A percentile compares a stretch with the other conserved stretches of the same genome.
These are phyloP conservation scores for Prosopis cineraria DNA, from an alignment of 306 rosid genomes.

Conservation along the genomic window DNA sequence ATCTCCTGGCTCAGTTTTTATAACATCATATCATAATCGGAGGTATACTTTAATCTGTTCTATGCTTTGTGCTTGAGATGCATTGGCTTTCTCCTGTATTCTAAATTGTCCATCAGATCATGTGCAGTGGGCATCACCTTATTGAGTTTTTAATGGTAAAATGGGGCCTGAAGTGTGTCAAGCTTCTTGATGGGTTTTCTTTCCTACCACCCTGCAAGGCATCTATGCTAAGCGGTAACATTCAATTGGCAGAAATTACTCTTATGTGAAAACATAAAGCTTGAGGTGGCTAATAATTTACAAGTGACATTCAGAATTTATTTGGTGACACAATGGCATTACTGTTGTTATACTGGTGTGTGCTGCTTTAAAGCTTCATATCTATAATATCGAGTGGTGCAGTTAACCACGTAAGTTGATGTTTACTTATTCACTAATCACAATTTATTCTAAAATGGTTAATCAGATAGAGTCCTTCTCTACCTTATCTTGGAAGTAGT, in stretches of 20 bases:
- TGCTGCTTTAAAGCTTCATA: neutral
- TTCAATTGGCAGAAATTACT: slow-evolving; percentile 84
- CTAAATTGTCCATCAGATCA: neutral
- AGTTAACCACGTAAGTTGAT: neutral
- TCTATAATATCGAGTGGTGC: neutral
- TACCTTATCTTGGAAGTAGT: neutral
- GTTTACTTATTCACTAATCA: neutral
- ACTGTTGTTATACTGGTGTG: neutral
- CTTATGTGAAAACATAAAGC: slow-evolving; percentile 46
- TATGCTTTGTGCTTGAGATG: slow-evolving; percentile 25
- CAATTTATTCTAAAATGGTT: neutral
- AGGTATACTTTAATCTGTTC: slow-evolving; percentile 49
- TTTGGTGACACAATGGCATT: neutral
- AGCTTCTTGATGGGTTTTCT: slow-evolving; percentile 88
- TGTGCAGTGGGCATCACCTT: slow-evolving; percentile 68
- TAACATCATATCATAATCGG: slow-evolving; percentile 68
- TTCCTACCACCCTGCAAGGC: slow-evolving; percentile 74
- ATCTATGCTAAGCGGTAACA: slow-evolving; percentile 72
- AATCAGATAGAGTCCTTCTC: neutral
- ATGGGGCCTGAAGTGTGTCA: slow-evolving; percentile 73
- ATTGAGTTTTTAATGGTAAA: slow-evolving; percentile 63
- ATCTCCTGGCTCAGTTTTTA: slow-evolving; percentile 59
- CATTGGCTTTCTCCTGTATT: slow-evolving; percentile 1
- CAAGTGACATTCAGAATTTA: slow-evolving; percentile 14
- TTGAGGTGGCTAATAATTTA: slow-evolving; percentile 41